A percentile compares a stretch with the other conserved stretches of the same genome.
These are phyloP conservation scores for Arctium minus DNA, from an alignment of 129 eudicot species.

Conservation along the genomic window DNA sequence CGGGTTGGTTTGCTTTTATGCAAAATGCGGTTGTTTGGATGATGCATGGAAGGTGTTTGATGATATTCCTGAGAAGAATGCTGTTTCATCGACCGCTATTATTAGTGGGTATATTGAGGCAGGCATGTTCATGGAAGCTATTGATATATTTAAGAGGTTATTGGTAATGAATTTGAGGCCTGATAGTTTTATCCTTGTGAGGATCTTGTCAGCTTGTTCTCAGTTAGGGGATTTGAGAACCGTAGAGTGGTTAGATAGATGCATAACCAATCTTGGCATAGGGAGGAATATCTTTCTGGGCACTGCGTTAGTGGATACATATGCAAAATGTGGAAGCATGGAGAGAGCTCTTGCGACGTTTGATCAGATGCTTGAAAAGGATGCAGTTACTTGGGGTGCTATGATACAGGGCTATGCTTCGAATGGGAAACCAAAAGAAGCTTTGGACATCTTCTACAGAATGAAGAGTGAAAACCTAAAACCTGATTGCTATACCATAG, in stretches of 20 bases:
- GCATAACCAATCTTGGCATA: slow-evolving; percentile 42
- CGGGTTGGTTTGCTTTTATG: slow-evolving; percentile 64
- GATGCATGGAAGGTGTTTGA: slow-evolving; percentile 79
- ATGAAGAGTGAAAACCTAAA: slow-evolving; percentile 51
- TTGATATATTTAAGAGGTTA: slow-evolving; percentile 50
- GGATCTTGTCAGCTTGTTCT: slow-evolving; percentile 67
- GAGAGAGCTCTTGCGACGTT: slow-evolving; percentile 54
- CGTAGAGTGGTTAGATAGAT: slow-evolving; percentile 60
- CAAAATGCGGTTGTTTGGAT: slow-evolving; percentile 40
- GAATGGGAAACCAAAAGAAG: slow-evolving; percentile 80
- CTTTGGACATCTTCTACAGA: slow-evolving; percentile 52
- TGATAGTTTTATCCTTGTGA: slow-evolving; percentile 68
- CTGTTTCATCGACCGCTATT: slow-evolving; percentile 61
- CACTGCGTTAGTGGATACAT: slow-evolving; percentile 68
- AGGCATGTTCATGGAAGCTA: slow-evolving; percentile 46
- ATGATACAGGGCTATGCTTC: slow-evolving; percentile 89
- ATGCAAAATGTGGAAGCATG: slow-evolving; percentile 67
- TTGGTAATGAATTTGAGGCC: slow-evolving; percentile 59
- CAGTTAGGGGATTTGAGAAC: slow-evolving; percentile 53
- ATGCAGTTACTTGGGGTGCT: slow-evolving; percentile 81
- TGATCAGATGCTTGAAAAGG: slow-evolving; percentile 72
- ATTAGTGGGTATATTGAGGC: slow-evolving; percentile 64
- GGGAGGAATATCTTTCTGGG: slow-evolving; percentile 57
- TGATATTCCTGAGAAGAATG: slow-evolving; percentile 63
- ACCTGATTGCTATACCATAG: slow-evolving; percentile 65